Evolutionary conservation across 75 land plant species (phyloP).

Genomic region (Isoetes taiwanensis): DNA sequence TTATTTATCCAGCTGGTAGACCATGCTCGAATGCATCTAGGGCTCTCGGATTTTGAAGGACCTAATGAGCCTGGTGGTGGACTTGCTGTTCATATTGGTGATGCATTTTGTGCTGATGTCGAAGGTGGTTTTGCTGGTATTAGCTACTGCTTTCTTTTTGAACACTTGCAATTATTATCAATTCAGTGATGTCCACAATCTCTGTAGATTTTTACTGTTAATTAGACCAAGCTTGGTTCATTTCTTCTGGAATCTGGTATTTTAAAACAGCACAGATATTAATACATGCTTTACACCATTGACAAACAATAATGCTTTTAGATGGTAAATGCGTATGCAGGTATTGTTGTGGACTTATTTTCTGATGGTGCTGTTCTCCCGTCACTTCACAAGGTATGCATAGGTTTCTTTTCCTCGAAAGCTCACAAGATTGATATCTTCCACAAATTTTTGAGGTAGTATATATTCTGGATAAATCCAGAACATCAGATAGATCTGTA

Average conservation of each 20-base stretch:
- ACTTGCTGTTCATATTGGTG: slow-evolving; percentile 48
- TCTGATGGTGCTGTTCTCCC: slow-evolving; percentile 50
- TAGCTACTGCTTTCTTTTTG: no score
- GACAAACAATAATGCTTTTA: not conserved
- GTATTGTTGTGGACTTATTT: slow-evolving; percentile 68
- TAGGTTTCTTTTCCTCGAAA: no score
- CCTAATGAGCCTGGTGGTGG: slow-evolving; percentile 38
- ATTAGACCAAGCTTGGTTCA: no score
- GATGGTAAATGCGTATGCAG: slow-evolving; percentile 21
- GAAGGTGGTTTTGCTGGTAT: slow-evolving; percentile 65
- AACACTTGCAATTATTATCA: no score
- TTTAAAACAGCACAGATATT: not conserved
- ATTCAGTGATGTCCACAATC: no score
- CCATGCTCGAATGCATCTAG: slow-evolving; percentile 47
- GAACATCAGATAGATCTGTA: no score
- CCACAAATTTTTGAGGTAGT: no score
- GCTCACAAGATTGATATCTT: no score
- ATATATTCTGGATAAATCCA: no score
- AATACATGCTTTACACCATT: not conserved
- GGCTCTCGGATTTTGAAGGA: slow-evolving; percentile 44
- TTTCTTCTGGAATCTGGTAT: not conserved
- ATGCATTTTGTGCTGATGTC: slow-evolving; percentile 36
- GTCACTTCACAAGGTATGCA: no score
- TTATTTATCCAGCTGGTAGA: slow-evolving; percentile 43
- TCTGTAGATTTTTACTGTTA: no score